Percentiles rank a stretch among this genome's conserved stretches.
Conservation (phyloP, 345 rosid genomes). For the Pseudoturritis turrita region DNA sequence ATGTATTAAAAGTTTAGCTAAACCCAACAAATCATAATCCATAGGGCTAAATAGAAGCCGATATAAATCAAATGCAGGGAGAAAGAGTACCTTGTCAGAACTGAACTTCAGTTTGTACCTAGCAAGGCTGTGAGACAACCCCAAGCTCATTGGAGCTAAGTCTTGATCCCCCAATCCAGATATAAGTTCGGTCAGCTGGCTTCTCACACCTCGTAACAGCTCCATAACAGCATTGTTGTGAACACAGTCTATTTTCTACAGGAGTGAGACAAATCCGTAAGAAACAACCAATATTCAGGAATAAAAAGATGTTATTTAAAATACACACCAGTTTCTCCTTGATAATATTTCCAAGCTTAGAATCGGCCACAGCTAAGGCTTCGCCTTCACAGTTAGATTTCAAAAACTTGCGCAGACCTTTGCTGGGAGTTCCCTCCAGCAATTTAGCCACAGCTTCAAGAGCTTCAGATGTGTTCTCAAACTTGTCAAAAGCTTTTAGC, state of each 20-base stretch:
- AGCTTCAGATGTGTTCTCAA: constrained; percentile 86
- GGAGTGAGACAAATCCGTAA: background rate
- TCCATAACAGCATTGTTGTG: constrained; percentile 92
- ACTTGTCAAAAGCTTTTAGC: constrained; percentile 81
- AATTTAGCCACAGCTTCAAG: constrained; percentile 69
- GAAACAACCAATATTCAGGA: background rate
- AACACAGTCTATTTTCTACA: constrained; percentile 88
- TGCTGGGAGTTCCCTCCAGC: constrained; percentile 68
- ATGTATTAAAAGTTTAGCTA: background rate
- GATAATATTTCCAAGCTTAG: constrained; percentile 88
- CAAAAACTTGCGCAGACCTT: constrained; percentile 77
- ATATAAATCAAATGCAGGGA: background rate
- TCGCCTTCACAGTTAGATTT: constrained; percentile 67
- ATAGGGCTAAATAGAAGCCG: too few species aligned
- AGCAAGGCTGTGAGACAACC: constrained; percentile 88
- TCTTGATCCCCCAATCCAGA: constrained; percentile 74
- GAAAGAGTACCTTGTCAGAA: constrained; percentile 70
- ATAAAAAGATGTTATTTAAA: background rate
- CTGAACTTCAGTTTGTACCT: constrained; percentile 90
- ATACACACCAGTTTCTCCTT: constrained; percentile 77
- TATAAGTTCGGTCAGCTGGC: constrained; percentile 82
- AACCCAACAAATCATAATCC: background rate
- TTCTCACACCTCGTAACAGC: constrained; percentile 79
- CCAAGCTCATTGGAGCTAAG: constrained; percentile 93
- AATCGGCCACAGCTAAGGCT: constrained; percentile 72